Evolutionary conservation across 1,284 basidiomycete species (phyloP).

Genomic region (Trichosporon coremiiforme): DNA sequence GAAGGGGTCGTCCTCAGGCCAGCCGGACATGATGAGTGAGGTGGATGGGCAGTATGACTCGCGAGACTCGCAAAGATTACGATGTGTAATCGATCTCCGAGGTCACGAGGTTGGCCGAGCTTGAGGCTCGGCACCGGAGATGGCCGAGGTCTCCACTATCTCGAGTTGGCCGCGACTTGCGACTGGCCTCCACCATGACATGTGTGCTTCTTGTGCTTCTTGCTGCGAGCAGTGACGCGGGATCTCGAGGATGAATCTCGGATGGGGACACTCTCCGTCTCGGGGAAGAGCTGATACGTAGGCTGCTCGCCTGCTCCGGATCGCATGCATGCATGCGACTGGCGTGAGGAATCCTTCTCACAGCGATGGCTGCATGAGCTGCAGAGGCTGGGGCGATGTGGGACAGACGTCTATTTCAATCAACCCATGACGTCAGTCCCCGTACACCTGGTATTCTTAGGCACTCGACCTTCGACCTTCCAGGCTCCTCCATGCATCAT

Average conservation of each 20-base stretch:
- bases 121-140: too few relatives aligned
- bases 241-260: too few relatives aligned
- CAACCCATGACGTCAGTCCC: constrained; percentile 6
- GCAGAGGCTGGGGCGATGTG: neutral
- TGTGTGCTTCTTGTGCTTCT: too few relatives aligned
- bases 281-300: neutral
- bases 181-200: too few relatives aligned
- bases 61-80: neutral
- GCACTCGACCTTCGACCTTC: neutral
- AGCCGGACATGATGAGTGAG: neutral
- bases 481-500: neutral
- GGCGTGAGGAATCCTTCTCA: too few relatives aligned
- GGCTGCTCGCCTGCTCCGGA: neutral
- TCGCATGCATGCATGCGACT: neutral
- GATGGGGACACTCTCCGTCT: neutral
- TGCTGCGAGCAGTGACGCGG: too few relatives aligned
- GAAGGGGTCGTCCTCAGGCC: constrained; percentile 6
- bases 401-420: neutral
- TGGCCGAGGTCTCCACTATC: neutral
- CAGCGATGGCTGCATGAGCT: neutral
- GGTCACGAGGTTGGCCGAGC: neutral
- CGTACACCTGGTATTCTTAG: constrained; percentile 14
- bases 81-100: neutral
- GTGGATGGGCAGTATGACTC: neutral
- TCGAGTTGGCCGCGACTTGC: too few relatives aligned